Conservation (phyloP, 2,329 filamentous ascomycete species). For the Zymoseptoria brevis region DNA sequence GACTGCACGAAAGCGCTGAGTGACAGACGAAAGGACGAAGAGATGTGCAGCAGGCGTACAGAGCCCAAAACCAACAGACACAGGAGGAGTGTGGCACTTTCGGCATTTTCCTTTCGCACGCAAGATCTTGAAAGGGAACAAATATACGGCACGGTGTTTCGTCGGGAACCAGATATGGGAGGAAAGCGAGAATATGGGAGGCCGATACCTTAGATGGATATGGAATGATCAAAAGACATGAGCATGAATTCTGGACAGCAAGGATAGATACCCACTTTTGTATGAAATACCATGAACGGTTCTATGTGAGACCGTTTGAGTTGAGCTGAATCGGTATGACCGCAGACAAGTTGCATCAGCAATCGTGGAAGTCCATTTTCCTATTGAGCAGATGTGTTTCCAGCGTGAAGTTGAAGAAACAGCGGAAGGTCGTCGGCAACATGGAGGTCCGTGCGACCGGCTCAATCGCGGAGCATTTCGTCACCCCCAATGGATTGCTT, state of each 20-base stretch:
- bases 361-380: no score
- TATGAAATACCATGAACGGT: not conserved
- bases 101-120: no score
- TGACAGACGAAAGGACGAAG: not conserved
- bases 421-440: not conserved
- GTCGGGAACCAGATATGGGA: not conserved
- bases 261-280: constrained; percentile 2
- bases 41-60: not conserved
- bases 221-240: not conserved
- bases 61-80: not conserved
- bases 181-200: not conserved
- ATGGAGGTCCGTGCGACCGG: not conserved
- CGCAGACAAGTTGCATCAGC: no score
- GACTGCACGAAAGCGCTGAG: not conserved
- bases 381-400: no score
- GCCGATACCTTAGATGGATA: not conserved
- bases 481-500: not conserved
- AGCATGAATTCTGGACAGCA: constrained; percentile 3
- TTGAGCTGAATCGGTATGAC: not conserved
- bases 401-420: not conserved
- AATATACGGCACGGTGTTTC: not conserved
- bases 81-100: not conserved
- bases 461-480: not conserved
- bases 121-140: not conserved
- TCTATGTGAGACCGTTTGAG: not conserved